Evolutionary conservation across 257 asterid species (phyloP).

Genomic region (Dorcoceras hygrometricum): DNA sequence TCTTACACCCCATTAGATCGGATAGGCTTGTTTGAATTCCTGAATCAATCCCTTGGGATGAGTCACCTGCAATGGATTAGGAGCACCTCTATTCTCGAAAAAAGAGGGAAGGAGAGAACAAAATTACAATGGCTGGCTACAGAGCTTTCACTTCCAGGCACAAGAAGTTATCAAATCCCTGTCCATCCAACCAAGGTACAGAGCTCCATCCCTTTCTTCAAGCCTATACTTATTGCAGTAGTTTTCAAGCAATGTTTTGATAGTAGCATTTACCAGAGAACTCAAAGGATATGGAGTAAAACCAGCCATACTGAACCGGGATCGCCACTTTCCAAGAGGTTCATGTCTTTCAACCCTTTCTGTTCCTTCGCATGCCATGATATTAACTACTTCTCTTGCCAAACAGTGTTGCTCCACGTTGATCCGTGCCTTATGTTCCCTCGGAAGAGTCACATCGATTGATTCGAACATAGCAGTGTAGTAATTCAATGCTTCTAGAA

Average conservation of each 20-base stretch:
- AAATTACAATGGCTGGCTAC: background rate
- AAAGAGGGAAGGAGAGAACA: background rate
- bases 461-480: slow-evolving; percentile 82
- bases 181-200: slow-evolving; percentile 89
- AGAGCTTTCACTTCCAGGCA: slow-evolving; percentile 67
- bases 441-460: slow-evolving; percentile 59
- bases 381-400: slow-evolving; percentile 74
- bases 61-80: background rate
- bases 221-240: slow-evolving; percentile 58
- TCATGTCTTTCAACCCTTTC: slow-evolving; percentile 86
- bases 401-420: slow-evolving; percentile 81
- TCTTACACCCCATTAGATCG: background rate
- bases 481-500: slow-evolving; percentile 71
- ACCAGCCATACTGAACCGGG: slow-evolving; percentile 79
- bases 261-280: slow-evolving; percentile 64
- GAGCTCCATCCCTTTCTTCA: slow-evolving; percentile 81
- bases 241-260: slow-evolving; percentile 53
- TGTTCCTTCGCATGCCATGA: slow-evolving; percentile 76
- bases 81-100: background rate
- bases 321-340: slow-evolving; percentile 73
- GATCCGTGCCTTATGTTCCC: slow-evolving; percentile 68
- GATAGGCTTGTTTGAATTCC: background rate
- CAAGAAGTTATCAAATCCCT: slow-evolving; percentile 87
- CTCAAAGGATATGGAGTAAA: slow-evolving; percentile 68
- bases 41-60: background rate